phyloP scores from a whole-genome alignment of 768 basidiomycete genomes.

The Terana coerulea region DNA sequence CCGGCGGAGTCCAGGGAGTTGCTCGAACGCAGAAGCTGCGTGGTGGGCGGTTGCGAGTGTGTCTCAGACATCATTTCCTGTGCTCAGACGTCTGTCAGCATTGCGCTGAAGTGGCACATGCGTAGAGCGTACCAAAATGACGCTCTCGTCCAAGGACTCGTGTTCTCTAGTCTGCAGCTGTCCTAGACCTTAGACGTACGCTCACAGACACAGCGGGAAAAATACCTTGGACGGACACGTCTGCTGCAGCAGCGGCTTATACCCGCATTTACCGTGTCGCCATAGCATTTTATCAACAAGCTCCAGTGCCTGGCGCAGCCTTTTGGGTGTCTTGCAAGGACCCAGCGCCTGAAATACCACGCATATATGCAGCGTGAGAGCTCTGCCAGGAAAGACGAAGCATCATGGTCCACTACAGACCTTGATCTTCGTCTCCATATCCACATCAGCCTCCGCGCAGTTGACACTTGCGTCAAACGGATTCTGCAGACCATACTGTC shows the following conservation, averaged over 20 bases:
- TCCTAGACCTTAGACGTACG: no score
- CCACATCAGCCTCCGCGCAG: conserved; percentile 41
- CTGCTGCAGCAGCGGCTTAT: conserved; percentile 57
- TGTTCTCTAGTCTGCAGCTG: conserved; percentile 40
- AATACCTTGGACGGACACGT: conserved; percentile 78
- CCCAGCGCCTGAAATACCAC: conserved; percentile 31
- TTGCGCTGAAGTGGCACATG: no score
- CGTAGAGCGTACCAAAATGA: conserved; percentile 51
- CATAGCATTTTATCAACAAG: conserved; percentile 60
- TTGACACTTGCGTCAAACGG: conserved; percentile 48
- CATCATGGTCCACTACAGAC: conserved; percentile 32
- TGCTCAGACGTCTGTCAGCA: not conserved
- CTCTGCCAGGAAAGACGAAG: no score
- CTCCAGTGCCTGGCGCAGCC: conserved; percentile 53
- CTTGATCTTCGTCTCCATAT: conserved; percentile 70
- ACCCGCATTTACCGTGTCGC: conserved; percentile 67
- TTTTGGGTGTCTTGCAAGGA: conserved; percentile 65
- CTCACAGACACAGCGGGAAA: not conserved
- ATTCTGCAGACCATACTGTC: conserved; percentile 65
- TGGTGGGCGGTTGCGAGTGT: no score
- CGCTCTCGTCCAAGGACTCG: conserved; percentile 49
- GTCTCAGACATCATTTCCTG: conserved; percentile 78
- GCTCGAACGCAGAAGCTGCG: conserved; percentile 36
- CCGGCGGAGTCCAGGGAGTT: conserved; percentile 51
- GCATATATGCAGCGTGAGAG: conserved; percentile 15